A percentile compares a stretch with the other conserved stretches of the same genome.
Evolutionary conservation across 2,329 filamentous ascomycete species (phyloP).

Genomic region (Coniella vitis): DNA sequence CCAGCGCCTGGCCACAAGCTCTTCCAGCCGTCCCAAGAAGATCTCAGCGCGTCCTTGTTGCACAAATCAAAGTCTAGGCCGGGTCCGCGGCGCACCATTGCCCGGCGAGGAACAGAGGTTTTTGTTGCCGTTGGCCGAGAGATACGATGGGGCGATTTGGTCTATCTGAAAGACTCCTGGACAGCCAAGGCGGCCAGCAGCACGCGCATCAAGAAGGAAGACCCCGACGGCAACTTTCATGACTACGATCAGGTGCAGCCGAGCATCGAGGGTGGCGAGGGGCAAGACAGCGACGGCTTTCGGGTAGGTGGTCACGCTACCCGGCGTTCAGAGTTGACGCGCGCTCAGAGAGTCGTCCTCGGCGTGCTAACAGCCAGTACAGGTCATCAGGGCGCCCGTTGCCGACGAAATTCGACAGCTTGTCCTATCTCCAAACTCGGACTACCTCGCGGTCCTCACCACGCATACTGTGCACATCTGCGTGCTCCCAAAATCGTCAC

Average conservation of each 20-base stretch:
- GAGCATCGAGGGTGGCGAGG: constrained; percentile 20
- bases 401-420: constrained; percentile 81
- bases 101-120: constrained; percentile 75
- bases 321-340: not conserved
- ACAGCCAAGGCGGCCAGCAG: constrained; percentile 30
- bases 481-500: constrained; percentile 72
- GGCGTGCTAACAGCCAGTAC: constrained; percentile 1
- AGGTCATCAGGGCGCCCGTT: constrained; percentile 72
- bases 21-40: constrained; percentile 50
- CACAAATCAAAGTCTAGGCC: constrained; percentile 36
- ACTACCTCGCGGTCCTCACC: constrained; percentile 79
- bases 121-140: constrained; percentile 86
- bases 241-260: constrained; percentile 22
- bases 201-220: constrained; percentile 42
- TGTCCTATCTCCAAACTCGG: constrained; percentile 71
- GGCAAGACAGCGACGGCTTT: constrained; percentile 33
- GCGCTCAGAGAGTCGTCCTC: not conserved
- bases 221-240: constrained; percentile 33
- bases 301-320: constrained; percentile 32
- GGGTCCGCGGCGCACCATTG: constrained; percentile 62
- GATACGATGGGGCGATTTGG: constrained; percentile 84
- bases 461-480: constrained; percentile 83
- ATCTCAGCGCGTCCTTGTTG: constrained; percentile 23
- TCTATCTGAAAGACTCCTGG: constrained; percentile 63
- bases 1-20: constrained; percentile 71